These are phyloP conservation scores for Helianthus annuus DNA, from an alignment of 129 eudicot species.

Conservation along the genomic window HanXRQr2.0-SUNRISE NC_035443.2:151258913-151259412, in stretches of 20 bases:
- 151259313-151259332: too few species aligned
- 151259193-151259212: not conserved
- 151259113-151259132: not conserved
- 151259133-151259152: conserved; percentile 9
- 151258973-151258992: too few species aligned
- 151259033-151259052: too few species aligned
- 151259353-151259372: not conserved
- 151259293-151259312: conserved; percentile 24
- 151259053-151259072: too few species aligned
- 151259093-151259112: not conserved
- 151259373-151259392: not conserved
- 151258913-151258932: too few species aligned
- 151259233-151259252: conserved; percentile 10
- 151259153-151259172: conserved; percentile 9
- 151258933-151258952: too few species aligned
- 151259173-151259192: conserved; percentile 18
- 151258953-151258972: too few species aligned
- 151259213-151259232: conserved; percentile 16
- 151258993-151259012: too few species aligned
- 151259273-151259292: not conserved
- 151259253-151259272: conserved; percentile 8
- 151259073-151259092: not conserved
- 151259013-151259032: too few species aligned
- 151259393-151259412: conserved; percentile 4
- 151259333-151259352: not conserved